These are phyloP conservation scores for Crucihimalaya himalaica DNA, from an alignment of 345 rosid species.

Conservation along the genomic window DNA sequence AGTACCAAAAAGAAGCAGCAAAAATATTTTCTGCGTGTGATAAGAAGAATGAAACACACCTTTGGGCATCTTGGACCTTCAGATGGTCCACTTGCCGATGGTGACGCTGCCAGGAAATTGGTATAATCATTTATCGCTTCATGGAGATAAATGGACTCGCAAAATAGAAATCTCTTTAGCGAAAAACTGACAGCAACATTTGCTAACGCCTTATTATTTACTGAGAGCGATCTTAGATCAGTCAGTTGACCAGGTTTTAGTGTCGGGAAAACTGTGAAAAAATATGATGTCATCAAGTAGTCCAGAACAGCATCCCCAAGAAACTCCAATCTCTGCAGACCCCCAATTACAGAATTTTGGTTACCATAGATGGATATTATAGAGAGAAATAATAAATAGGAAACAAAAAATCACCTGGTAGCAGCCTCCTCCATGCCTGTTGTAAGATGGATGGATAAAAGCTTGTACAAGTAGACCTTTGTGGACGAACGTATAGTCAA, in stretches of 20 bases:
- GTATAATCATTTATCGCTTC: slow-evolving; percentile 59
- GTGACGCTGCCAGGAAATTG: slow-evolving; percentile 45
- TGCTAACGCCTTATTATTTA: slow-evolving; percentile 81
- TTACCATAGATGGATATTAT: slow-evolving; percentile 15
- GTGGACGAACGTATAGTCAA: slow-evolving; percentile 61
- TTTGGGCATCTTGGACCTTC: slow-evolving; percentile 84
- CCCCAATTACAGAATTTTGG: slow-evolving; percentile 29
- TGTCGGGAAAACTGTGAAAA: slow-evolving; percentile 74
- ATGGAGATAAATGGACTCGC: slow-evolving; percentile 58
- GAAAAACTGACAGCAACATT: slow-evolving; percentile 62
- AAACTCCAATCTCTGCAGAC: slow-evolving; percentile 86
- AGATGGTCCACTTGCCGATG: slow-evolving; percentile 42
- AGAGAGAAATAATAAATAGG: background rate
- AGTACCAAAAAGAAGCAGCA: slow-evolving; percentile 6
- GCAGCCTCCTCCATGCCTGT: slow-evolving; percentile 88
- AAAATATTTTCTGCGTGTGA: background rate
- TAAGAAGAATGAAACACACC: slow-evolving; percentile 46
- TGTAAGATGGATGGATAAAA: slow-evolving; percentile 87
- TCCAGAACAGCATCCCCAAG: slow-evolving; percentile 97
- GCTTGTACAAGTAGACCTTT: slow-evolving; percentile 87
- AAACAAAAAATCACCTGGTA: slow-evolving; percentile 62
- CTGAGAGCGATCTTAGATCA: slow-evolving; percentile 78
- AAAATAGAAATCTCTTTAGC: slow-evolving; percentile 59
- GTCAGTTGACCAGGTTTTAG: slow-evolving; percentile 94
- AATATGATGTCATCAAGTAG: slow-evolving; percentile 84